Conservation (phyloP, 345 rosid species). For the Camelina neglecta region DNA sequence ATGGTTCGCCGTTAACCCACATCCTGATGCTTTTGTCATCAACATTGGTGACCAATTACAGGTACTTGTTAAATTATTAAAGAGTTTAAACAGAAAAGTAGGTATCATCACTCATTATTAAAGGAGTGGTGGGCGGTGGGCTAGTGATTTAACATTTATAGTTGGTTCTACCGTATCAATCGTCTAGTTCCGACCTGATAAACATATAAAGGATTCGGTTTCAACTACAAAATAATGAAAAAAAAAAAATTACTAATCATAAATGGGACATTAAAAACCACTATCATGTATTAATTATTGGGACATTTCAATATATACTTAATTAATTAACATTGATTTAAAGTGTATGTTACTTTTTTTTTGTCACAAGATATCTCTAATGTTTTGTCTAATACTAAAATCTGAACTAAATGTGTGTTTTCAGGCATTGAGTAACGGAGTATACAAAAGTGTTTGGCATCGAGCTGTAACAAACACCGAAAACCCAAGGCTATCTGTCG, state of each 20-base stretch:
- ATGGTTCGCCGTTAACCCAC: constrained; percentile 86
- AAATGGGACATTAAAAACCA: too few species aligned
- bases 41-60: constrained; percentile 92
- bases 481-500: constrained; percentile 67
- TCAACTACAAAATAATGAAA: too few species aligned
- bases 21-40: constrained; percentile 75
- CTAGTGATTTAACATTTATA: too few species aligned
- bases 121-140: not conserved
- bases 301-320: too few species aligned
- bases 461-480: constrained; percentile 72
- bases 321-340: too few species aligned
- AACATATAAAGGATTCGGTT: too few species aligned
- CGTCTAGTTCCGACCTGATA: too few species aligned
- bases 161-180: too few species aligned
- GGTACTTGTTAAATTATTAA: constrained; percentile 44
- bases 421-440: constrained; percentile 86
- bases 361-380: too few species aligned
- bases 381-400: not conserved
- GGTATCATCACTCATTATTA: not conserved
- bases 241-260: too few species aligned
- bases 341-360: too few species aligned
- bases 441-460: constrained; percentile 91
- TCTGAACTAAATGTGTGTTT: not conserved
- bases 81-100: not conserved
- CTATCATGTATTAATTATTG: too few species aligned